phyloP scores from a whole-genome alignment of 1,284 basidiomycete species.

The Meira miltonrushii region DNA sequence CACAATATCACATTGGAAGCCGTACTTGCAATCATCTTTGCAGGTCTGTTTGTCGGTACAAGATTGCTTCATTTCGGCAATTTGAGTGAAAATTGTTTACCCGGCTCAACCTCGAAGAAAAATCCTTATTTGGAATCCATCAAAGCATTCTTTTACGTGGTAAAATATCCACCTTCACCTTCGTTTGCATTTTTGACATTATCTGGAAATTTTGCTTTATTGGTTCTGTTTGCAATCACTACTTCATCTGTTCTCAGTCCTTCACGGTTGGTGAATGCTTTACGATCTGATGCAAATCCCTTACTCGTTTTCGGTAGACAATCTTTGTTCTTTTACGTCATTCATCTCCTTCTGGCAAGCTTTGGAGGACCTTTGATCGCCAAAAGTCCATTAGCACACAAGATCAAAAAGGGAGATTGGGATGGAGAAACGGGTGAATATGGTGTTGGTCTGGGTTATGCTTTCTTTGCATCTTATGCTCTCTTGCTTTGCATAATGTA shows the following conservation, averaged over 20 bases:
- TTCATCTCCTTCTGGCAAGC: background rate
- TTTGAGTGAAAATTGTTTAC: slow-evolving; percentile 29
- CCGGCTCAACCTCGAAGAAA: slow-evolving; percentile 17
- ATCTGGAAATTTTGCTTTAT: slow-evolving; percentile 26
- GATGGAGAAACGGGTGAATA: no score
- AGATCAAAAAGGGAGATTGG: no score
- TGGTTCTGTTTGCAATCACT: slow-evolving; percentile 21
- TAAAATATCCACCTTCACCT: slow-evolving; percentile 36
- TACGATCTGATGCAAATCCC: slow-evolving; percentile 13
- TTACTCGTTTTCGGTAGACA: slow-evolving; percentile 21
- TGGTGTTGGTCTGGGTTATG: slow-evolving; percentile 5
- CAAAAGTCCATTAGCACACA: no score
- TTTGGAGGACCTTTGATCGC: no score
- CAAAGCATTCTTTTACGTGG: slow-evolving; percentile 35
- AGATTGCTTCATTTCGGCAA: slow-evolving; percentile 35
- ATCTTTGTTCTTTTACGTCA: slow-evolving; percentile 39
- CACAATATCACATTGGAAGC: slow-evolving; percentile 7
- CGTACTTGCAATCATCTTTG: slow-evolving; percentile 15
- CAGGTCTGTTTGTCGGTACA: slow-evolving; percentile 26
- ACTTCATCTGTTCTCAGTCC: background rate
- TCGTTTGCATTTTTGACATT: slow-evolving; percentile 30
- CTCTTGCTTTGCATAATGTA: slow-evolving; percentile 19
- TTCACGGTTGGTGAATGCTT: background rate
- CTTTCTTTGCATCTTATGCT: slow-evolving; percentile 24
- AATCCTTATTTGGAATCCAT: slow-evolving; percentile 33